Evolutionary conservation across 305 asterid genomes (phyloP).

Genomic region (Galium porrigens): DNA sequence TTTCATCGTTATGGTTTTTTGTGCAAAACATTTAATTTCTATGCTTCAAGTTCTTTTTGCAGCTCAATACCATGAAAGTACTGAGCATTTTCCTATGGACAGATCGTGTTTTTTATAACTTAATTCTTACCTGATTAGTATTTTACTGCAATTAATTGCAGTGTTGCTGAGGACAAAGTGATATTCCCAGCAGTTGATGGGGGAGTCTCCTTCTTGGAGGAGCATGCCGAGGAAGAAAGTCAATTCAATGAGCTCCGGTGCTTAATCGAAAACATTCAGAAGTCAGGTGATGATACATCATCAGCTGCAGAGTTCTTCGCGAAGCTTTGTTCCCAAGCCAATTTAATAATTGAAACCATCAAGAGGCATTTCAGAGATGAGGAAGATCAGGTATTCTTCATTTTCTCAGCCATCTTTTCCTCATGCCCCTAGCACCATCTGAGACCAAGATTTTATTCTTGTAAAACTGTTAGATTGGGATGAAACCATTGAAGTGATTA

Average conservation of each 20-base stretch:
- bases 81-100: neutral
- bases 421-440: neutral
- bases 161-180: conserved; percentile 36
- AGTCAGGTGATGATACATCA: conserved; percentile 28
- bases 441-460: neutral
- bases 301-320: conserved; percentile 34
- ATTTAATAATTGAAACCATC: conserved; percentile 32
- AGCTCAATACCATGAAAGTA: neutral
- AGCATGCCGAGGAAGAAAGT: conserved; percentile 35
- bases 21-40: neutral
- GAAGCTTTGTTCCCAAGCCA: conserved; percentile 34
- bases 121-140: conserved; percentile 4
- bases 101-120: neutral
- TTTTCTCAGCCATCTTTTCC: neutral
- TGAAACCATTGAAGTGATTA: neutral
- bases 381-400: conserved; percentile 29
- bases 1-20: neutral
- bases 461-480: neutral
- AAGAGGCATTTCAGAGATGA: conserved; percentile 29
- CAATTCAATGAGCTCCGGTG: conserved; percentile 31
- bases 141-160: conserved; percentile 15
- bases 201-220: conserved; percentile 30
- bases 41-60: neutral
- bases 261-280: conserved; percentile 32
- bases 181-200: conserved; percentile 38